Base-by-base conservation (phyloP, 306 rosid species). In the Cyclanthera cordifolia region DNA sequence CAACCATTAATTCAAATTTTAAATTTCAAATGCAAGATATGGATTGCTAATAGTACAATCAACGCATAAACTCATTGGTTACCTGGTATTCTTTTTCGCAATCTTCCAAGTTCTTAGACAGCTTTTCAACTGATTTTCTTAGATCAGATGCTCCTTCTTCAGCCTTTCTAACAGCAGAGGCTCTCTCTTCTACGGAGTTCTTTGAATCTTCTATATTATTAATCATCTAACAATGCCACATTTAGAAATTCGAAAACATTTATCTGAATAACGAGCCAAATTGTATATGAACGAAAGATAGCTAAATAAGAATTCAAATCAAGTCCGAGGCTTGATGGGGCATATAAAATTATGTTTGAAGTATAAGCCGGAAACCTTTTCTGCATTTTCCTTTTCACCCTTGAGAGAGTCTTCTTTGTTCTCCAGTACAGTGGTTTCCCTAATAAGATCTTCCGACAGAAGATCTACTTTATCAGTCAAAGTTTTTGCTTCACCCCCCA, bases 101-200 rank as follows among this genome's bases (percentile, higher is more conserved):
- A 74, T 86, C 87, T 67, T 84, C 90, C 81, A 93, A 60, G 65
- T 79, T 81, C 76, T 83, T 81, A 55, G 95, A 74, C 50, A 93
- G 91, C 72, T 84, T 89, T 28, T 79, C 90, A 23, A 75, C 88
- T 72, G 75, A 83, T 76, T 76, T 86, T 85, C 86, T 87, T 47
- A 93, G 79, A 83, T 90, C 99, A 53, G 85, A 83, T 6, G 94
- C 95, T 30, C 94, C 99, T 41, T 90, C 99, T 70, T 90, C 99
- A 39, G 96, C 90, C 78, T 77, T 87, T 78, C 52, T 87, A 39
- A 93, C 88, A 61, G 96, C 88, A 30, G 78, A 74, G 48, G 83
- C 80, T 80, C 80, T 89, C 79, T 83, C 91, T 64, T 90, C 80
- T 9, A 79, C 85, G 50, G 96, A 90, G 67, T 82, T 84, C 80